Conservation (phyloP, 352 stramenopile species). For the Globisporangium abappressorium region DNA sequence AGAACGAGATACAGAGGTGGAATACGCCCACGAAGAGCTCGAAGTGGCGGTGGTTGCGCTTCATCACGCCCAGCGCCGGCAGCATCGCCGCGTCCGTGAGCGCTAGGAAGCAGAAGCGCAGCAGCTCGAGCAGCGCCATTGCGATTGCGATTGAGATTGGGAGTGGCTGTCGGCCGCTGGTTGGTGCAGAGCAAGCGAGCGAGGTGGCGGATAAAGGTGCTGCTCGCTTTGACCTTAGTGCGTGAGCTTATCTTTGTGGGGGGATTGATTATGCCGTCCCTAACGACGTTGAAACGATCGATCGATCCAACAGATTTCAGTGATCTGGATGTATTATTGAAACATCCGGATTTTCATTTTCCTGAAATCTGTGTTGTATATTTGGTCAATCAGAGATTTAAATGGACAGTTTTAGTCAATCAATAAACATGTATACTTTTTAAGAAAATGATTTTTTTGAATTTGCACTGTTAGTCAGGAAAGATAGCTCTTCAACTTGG, state of each 20-base stretch:
- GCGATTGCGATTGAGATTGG: neutral
- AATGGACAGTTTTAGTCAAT: no score
- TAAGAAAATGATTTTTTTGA: no score
- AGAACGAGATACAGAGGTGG: constrained; percentile 76
- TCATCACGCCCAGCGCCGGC: constrained; percentile 75
- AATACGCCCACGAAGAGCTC: constrained; percentile 88
- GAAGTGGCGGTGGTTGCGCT: constrained; percentile 82
- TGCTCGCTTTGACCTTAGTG: neutral
- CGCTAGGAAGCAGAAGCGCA: constrained; percentile 66
- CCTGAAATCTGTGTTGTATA: no score
- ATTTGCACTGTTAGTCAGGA: no score
- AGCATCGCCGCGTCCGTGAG: constrained; percentile 75
- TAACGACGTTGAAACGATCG: neutral
- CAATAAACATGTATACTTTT: no score
- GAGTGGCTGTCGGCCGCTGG: no score
- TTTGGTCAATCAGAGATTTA: no score
- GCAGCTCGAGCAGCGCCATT: constrained; percentile 44
- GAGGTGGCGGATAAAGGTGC: neutral
- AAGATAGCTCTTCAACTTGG: no score
- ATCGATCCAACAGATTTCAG: neutral
- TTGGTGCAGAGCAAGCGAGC: neutral
- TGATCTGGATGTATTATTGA: neutral
- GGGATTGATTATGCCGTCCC: neutral
- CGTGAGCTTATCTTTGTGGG: neutral
- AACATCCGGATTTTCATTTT: no score